Percentiles rank a stretch among this genome's conserved stretches.
Conservation (phyloP, 2,329 filamentous ascomycete species). For the Exophiala sp. region DNA sequence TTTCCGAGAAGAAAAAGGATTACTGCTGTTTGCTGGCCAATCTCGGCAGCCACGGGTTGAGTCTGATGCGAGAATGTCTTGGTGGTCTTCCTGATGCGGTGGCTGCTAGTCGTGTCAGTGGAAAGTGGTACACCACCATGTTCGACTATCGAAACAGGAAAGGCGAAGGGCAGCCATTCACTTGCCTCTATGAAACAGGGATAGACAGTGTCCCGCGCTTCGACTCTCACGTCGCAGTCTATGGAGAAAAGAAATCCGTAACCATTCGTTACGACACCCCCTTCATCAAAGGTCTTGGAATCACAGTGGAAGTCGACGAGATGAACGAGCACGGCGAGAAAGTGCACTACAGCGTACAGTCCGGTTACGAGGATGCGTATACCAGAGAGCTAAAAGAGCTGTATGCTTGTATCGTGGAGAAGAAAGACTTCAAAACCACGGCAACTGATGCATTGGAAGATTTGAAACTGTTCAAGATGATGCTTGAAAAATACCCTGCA, state of each 20-base stretch:
- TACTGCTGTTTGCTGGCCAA: too few species aligned
- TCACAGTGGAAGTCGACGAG: conserved; percentile 49
- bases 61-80: too few species aligned
- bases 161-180: too few species aligned
- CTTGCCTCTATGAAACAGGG: conserved; percentile 51
- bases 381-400: conserved; percentile 43
- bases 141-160: too few species aligned
- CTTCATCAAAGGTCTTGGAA: conserved; percentile 57
- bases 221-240: conserved; percentile 73
- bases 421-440: conserved; percentile 41
- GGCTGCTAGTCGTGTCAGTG: too few species aligned
- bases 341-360: conserved; percentile 40
- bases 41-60: too few species aligned
- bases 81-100: too few species aligned
- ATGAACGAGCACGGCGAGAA: conserved; percentile 37
- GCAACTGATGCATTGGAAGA: conserved; percentile 42
- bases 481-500: conserved; percentile 6
- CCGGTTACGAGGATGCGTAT: conserved; percentile 49
- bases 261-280: conserved; percentile 55
- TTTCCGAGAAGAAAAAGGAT: too few species aligned
- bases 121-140: too few species aligned
- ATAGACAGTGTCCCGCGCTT: conserved; percentile 63
- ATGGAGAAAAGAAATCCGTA: conserved; percentile 52
- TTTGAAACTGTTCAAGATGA: conserved; percentile 38
- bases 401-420: conserved; percentile 37